phyloP scores from a whole-genome alignment of 78 protist species.

The Dictyostelium capitatum region DNA sequence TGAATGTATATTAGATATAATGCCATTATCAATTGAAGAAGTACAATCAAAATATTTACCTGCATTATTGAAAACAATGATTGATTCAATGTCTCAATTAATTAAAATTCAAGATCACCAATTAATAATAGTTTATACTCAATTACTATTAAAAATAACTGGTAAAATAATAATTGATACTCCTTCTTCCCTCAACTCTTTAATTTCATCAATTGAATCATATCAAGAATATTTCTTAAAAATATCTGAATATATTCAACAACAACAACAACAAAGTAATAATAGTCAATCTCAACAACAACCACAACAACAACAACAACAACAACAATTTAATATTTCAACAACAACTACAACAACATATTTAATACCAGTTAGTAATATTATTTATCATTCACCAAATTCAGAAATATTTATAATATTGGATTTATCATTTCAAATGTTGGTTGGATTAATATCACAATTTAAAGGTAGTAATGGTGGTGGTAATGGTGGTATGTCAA shows the following conservation, averaged over 20 bases:
- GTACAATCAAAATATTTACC: conserved; percentile 69
- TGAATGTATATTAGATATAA: conserved; percentile 51
- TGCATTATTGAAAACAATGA: conserved; percentile 17
- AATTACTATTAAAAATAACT: conserved; percentile 20
- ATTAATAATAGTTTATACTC: conserved; percentile 52
- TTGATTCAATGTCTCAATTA: conserved; percentile 7
- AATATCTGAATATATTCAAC: conserved; percentile 12
- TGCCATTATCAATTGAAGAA: conserved; percentile 49
- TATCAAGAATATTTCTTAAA: conserved; percentile 57
- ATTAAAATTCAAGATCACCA: not conserved
- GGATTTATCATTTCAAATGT: conserved; percentile 60
- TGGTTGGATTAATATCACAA: conserved; percentile 53
- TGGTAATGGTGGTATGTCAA: not conserved
- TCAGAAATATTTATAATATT: conserved; percentile 47
- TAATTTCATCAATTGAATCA: conserved; percentile 14
- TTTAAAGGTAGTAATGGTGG: conserved; percentile 5
- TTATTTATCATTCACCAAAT: not conserved
- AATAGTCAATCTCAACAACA: not conserved
- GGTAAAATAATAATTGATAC: conserved; percentile 67
- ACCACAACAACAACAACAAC: not conserved
- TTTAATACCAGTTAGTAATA: conserved; percentile 1
- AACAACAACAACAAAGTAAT: not conserved
- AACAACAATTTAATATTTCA: conserved; percentile 4
- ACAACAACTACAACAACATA: not conserved
- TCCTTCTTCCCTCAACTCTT: not conserved